Conservation (phyloP, 306 rosid genomes). For the Sicyos edulis region DNA sequence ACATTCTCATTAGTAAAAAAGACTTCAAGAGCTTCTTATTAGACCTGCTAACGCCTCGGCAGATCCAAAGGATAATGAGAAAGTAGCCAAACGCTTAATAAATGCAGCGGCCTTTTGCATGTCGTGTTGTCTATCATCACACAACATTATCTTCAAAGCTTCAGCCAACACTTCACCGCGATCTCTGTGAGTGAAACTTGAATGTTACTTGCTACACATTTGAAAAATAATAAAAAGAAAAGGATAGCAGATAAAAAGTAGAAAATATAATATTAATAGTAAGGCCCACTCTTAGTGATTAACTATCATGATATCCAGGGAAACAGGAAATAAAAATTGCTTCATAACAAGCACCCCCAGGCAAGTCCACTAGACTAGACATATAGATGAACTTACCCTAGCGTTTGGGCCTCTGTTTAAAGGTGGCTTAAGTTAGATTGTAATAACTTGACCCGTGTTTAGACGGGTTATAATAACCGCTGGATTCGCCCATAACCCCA, state of each 20-base stretch:
- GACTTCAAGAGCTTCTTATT: not conserved
- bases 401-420: too few relatives aligned
- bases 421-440: too few relatives aligned
- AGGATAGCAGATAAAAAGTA: not conserved
- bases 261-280: not conserved
- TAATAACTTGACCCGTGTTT: too few relatives aligned
- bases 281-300: constrained; percentile 7
- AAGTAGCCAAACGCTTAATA: constrained; percentile 75
- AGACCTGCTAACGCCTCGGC: constrained; percentile 91
- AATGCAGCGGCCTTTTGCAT: constrained; percentile 99
- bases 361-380: not conserved
- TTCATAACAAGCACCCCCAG: not conserved
- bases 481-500: too few relatives aligned
- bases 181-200: constrained; percentile 51
- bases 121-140: constrained; percentile 94
- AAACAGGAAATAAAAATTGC: not conserved
- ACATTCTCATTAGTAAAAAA: not conserved
- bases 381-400: not conserved
- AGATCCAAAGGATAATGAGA: constrained; percentile 63
- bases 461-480: too few relatives aligned
- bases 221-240: not conserved
- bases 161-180: constrained; percentile 83
- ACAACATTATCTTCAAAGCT: constrained; percentile 88
- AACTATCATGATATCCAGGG: not conserved
- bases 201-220: not conserved